phyloP scores from a whole-genome alignment of 257 asterid species.

The Fraxinus quadrangulata region DNA sequence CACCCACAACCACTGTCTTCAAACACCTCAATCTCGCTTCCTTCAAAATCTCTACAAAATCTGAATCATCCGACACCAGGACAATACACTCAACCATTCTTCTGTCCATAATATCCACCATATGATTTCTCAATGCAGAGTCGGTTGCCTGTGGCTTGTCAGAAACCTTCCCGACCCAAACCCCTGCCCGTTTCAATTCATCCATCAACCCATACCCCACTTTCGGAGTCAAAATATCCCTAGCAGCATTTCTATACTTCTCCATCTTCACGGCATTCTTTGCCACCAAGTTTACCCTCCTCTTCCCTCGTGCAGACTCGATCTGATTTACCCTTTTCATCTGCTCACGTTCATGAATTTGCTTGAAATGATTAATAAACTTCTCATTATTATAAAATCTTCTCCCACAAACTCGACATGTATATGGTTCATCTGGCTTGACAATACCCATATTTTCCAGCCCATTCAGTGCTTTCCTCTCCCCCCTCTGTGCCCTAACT shows the following conservation, averaged over 20 bases:
- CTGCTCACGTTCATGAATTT: conserved; percentile 80
- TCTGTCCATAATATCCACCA: conserved; percentile 79
- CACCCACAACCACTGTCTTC: conserved; percentile 89
- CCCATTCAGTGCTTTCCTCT: conserved; percentile 47
- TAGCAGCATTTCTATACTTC: conserved; percentile 73
- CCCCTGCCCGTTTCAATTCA: conserved; percentile 82
- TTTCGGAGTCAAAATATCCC: conserved; percentile 70
- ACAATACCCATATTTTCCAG: conserved; percentile 59
- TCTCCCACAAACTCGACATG: conserved; percentile 88
- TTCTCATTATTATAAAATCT: conserved; percentile 67
- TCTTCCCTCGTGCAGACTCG: conserved; percentile 77
- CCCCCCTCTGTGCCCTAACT: conserved; percentile 53
- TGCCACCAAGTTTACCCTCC: conserved; percentile 73
- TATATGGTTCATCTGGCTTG: conserved; percentile 57
- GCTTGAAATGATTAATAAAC: conserved; percentile 74
- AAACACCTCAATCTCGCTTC: conserved; percentile 84
- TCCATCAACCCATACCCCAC: conserved; percentile 76
- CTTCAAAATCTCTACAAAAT: conserved; percentile 63
- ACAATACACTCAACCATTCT: conserved; percentile 65
- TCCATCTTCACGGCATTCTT: conserved; percentile 82
- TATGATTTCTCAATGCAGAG: conserved; percentile 58
- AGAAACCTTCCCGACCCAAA: conserved; percentile 71
- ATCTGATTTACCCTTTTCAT: conserved; percentile 76
- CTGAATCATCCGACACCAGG: conserved; percentile 85
- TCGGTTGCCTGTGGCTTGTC: conserved; percentile 85